These are phyloP conservation scores for Elsinoe perseae DNA, from an alignment of 2,329 filamentous ascomycete species.

Conservation along the genomic window DNA sequence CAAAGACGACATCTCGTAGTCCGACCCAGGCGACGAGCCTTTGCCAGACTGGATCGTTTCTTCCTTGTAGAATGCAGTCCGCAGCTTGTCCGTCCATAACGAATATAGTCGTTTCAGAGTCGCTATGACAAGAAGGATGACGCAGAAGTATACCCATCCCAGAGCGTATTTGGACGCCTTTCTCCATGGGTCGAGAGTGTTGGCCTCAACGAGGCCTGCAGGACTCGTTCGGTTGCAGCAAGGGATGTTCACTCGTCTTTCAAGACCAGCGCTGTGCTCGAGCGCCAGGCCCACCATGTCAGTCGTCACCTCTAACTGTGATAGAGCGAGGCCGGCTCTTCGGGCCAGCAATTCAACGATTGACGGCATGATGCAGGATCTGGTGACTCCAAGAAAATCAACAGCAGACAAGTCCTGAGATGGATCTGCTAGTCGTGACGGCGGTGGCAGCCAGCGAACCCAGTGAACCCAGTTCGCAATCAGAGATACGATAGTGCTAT, in stretches of 20 bases:
- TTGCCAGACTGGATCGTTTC: conserved; percentile 61
- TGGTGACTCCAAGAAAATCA: neutral
- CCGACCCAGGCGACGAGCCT: conserved; percentile 47
- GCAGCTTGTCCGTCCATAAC: conserved; percentile 87
- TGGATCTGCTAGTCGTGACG: neutral
- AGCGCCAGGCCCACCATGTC: conserved; percentile 16
- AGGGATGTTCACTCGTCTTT: conserved; percentile 48
- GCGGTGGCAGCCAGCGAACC: neutral
- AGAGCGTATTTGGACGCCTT: conserved; percentile 77
- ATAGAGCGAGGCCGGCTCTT: conserved; percentile 24
- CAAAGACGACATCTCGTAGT: conserved; percentile 50
- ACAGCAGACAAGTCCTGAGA: neutral
- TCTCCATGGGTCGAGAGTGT: conserved; percentile 65
- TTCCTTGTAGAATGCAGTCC: conserved; percentile 81
- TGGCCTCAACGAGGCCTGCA: conserved; percentile 48
- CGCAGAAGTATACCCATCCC: conserved; percentile 81
- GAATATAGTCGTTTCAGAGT: conserved; percentile 71
- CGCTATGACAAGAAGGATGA: conserved; percentile 61
- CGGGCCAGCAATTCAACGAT: conserved; percentile 25
- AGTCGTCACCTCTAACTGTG: conserved; percentile 17
- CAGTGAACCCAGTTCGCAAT: neutral
- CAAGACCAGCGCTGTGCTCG: conserved; percentile 18
- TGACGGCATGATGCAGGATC: conserved; percentile 24
- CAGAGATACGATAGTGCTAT: neutral
- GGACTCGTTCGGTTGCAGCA: conserved; percentile 47